Evolutionary conservation across 225 moss, liverwort and hornwort species (phyloP).

Genomic region (Marchantia polymorpha): DNA sequence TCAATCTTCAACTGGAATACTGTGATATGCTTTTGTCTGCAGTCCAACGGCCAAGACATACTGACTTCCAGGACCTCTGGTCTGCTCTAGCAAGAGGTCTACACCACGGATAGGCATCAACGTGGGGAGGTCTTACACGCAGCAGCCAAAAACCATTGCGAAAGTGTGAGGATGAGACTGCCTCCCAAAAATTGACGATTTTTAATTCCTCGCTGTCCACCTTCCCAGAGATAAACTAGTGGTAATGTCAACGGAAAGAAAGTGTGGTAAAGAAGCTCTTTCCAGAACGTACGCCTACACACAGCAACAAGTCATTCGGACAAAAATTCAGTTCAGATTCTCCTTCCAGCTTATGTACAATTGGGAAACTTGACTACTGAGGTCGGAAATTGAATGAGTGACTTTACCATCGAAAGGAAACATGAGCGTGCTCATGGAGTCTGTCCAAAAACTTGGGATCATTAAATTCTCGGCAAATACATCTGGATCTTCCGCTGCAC

Average conservation of each 20-base stretch:
- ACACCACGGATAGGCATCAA: background rate
- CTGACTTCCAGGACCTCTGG: background rate
- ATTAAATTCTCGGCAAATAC: slow-evolving; percentile 64
- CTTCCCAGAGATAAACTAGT: slow-evolving; percentile 68
- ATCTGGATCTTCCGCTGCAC: slow-evolving; percentile 14
- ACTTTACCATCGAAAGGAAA: slow-evolving; percentile 63
- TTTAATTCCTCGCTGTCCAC: slow-evolving; percentile 58
- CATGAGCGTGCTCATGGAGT: slow-evolving; percentile 52
- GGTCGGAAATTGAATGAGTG: background rate
- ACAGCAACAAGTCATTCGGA: background rate
- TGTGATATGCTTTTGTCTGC: no score
- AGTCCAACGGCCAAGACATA: background rate
- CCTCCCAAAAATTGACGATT: slow-evolving; percentile 79
- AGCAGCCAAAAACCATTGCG: background rate
- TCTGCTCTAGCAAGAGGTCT: background rate
- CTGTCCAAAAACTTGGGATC: slow-evolving; percentile 48
- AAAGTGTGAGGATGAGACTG: background rate
- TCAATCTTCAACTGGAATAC: background rate
- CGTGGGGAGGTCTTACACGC: background rate
- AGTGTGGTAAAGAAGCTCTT: slow-evolving; percentile 69
- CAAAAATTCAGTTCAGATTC: background rate
- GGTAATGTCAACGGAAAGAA: slow-evolving; percentile 79
- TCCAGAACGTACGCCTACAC: slow-evolving; percentile 68
- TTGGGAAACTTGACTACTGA: background rate
- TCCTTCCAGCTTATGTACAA: background rate